Evolutionary conservation across 2,329 filamentous ascomycete genomes (phyloP).

Genomic region (Seiridium unicorne): DNA sequence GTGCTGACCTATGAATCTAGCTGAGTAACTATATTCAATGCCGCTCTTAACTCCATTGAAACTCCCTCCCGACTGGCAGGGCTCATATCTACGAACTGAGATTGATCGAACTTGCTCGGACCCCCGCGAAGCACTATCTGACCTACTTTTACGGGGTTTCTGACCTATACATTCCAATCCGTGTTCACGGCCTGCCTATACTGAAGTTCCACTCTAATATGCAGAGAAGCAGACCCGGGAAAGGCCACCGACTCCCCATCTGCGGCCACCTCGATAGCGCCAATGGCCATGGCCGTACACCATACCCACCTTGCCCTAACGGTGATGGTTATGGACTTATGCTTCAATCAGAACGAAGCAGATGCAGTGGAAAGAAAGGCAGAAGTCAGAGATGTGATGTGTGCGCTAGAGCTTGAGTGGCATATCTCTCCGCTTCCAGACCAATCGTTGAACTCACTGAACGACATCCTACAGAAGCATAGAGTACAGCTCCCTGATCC

Average conservation of each 20-base stretch:
- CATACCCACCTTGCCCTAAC: slow-evolving; percentile 16
- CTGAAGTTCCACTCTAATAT: slow-evolving; percentile 7
- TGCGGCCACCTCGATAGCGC: slow-evolving; percentile 11
- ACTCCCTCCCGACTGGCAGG: no score
- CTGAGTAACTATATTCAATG: no score
- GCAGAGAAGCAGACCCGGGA: slow-evolving; percentile 8
- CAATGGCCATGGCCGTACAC: slow-evolving; percentile 16
- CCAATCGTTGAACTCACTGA: slow-evolving; percentile 9
- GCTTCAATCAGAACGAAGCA: slow-evolving; percentile 14
- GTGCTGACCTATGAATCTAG: no score
- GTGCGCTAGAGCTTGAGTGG: slow-evolving; percentile 10
- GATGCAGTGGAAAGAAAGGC: slow-evolving; percentile 10
- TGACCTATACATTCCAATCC: background rate
- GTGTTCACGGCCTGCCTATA: background rate
- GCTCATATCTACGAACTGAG: no score
- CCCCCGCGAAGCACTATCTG: no score
- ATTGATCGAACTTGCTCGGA: no score
- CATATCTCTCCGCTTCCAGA: slow-evolving; percentile 10
- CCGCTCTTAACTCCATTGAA: no score
- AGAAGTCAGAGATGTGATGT: slow-evolving; percentile 10
- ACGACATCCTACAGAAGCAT: slow-evolving; percentile 11
- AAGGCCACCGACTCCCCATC: slow-evolving; percentile 1
- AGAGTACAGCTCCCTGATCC: background rate
- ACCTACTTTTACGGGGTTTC: background rate
- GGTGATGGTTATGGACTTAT: slow-evolving; percentile 18